phyloP scores from a whole-genome alignment of 2,329 filamentous ascomycete species.

The Magnaporthiopsis rhizophila region DNA sequence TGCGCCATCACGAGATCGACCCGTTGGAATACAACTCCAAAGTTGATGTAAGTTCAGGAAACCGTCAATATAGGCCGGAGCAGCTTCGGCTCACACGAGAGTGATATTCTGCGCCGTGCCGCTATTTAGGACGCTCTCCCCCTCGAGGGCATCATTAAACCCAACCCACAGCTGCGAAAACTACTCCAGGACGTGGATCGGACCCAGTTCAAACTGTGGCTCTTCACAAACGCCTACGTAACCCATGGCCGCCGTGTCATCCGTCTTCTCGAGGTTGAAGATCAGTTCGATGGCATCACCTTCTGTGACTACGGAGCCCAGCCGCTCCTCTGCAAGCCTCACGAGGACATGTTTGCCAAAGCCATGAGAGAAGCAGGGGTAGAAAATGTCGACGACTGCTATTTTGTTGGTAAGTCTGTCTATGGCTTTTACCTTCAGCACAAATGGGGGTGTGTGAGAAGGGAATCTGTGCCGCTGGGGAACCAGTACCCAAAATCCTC shows the following conservation, averaged over 20 bases:
- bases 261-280: constrained; percentile 69
- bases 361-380: constrained; percentile 80
- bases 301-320: constrained; percentile 79
- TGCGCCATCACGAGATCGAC: constrained; percentile 90
- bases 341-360: constrained; percentile 74
- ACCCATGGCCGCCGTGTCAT: constrained; percentile 81
- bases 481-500: neutral
- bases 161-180: constrained; percentile 63
- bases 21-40: constrained; percentile 89
- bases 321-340: constrained; percentile 80
- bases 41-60: constrained; percentile 52
- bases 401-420: constrained; percentile 71
- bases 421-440: neutral
- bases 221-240: constrained; percentile 93
- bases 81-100: neutral
- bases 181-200: constrained; percentile 77
- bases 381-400: constrained; percentile 63
- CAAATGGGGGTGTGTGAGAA: neutral
- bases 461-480: neutral
- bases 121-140: constrained; percentile 64
- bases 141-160: constrained; percentile 74
- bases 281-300: constrained; percentile 89
- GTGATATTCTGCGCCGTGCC: no score
- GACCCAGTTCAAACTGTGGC: constrained; percentile 79
- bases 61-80: neutral